Base-by-base conservation (phyloP, 139 green algal species). In the Yamagishiella unicocca region DNA sequence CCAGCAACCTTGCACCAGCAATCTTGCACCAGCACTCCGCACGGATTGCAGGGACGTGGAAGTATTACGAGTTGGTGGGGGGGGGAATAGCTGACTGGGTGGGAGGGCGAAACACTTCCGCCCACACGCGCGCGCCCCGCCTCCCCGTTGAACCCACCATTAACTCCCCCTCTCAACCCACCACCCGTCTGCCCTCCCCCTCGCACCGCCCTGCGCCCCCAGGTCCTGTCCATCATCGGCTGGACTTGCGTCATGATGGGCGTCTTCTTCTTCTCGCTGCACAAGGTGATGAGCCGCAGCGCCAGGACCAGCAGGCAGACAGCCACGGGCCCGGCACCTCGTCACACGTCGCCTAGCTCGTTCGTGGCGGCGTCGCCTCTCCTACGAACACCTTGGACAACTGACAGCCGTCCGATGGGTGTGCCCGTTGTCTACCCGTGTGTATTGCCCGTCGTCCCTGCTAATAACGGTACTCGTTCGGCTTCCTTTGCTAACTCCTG, bases 151-250 rank as follows among this genome's bases (percentile, higher is more conserved):
- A n/a, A n/a, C n/a, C n/a, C n/a, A n/a, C n/a, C n/a, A n/a, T n/a
- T n/a, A n/a, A n/a, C n/a, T n/a, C n/a, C n/a, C n/a, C n/a, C n/a
- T n/a, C n/a, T n/a, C n/a, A n/a, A n/a, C n/a, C n/a, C n/a, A n/a
- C n/a, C n/a, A 21, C 37, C 68, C 68, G 25, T 4, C 33, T 4
- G 12, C 40, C 68, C 68, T 2, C 31, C 17, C 68, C 35, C 35
- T 37, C 4, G 9, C 68, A n/a, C 37, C 4, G 4, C 68, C 35
- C 35, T 7, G 76, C 27, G 90, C 38, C 46, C 96, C 4, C 91
- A 90, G 64, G 74, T 95, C n/a, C 58, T 97, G 45, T 87, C 91
- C 40, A 94, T 97, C 45, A 62, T 82, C 24, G 77, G n/a, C 24
- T 95, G 90, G 82, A 72, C 78, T 0, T 68, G 53, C 35, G 6